Evolutionary conservation across 2,329 filamentous ascomycete genomes (phyloP).

Genomic region (Chaetomium sp.): DNA sequence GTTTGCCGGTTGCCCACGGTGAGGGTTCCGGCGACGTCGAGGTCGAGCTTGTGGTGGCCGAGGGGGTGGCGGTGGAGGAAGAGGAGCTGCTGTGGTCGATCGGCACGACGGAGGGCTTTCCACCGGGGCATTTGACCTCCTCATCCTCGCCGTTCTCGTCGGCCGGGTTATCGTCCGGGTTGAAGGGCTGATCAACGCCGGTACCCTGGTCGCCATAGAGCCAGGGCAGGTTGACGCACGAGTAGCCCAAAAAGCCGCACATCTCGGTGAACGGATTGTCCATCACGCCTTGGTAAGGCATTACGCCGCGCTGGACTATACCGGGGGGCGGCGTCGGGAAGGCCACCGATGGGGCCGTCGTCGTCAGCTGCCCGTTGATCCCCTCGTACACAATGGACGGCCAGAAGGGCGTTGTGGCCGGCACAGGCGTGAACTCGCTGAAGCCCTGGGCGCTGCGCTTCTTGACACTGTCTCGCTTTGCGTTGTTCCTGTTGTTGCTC

Average conservation of each 20-base stretch:
- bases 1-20: background rate
- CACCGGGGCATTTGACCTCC: no score
- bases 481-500: background rate
- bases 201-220: background rate
- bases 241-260: background rate
- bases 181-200: background rate
- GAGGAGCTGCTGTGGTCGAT: no score
- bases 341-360: conserved; percentile 32
- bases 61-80: background rate
- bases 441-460: background rate
- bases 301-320: background rate
- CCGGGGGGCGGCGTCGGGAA: conserved; percentile 40
- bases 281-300: no score
- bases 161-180: no score
- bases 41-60: background rate
- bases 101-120: no score
- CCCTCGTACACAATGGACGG: conserved; percentile 3
- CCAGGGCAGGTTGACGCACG: background rate
- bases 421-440: background rate
- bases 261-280: background rate
- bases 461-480: background rate
- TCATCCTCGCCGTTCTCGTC: no score
- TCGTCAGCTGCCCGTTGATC: background rate
- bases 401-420: background rate
- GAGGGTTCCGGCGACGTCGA: background rate